These are phyloP conservation scores for Mycena chlorophos DNA, from an alignment of 768 basidiomycete species.

Conservation along the genomic window DNA sequence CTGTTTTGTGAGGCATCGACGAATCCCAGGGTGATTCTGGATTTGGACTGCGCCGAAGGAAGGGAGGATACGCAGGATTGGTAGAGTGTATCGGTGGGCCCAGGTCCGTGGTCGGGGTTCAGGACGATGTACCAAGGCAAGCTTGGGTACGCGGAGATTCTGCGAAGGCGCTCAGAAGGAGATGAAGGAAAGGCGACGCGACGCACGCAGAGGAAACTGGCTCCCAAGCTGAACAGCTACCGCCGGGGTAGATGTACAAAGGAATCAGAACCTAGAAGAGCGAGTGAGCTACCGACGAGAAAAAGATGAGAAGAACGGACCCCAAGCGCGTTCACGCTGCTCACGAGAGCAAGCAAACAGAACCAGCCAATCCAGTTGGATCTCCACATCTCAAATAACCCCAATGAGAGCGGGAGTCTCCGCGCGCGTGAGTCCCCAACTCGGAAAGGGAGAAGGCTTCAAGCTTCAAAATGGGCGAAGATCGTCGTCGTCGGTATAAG, in stretches of 20 bases:
- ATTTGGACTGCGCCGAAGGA: neutral
- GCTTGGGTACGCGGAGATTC: constrained; percentile 9
- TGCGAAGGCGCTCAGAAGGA: neutral
- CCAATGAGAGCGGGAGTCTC: no score
- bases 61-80: neutral
- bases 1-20: neutral
- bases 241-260: constrained; percentile 7
- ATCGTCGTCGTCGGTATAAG: no score
- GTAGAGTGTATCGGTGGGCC: neutral
- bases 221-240: constrained; percentile 13
- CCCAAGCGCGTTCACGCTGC: no score
- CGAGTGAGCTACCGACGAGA: no score
- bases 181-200: neutral
- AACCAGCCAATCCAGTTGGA: no score
- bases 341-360: no score
- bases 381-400: no score
- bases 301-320: no score
- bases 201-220: constrained; percentile 5
- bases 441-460: no score
- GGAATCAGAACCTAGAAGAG: constrained; percentile 13
- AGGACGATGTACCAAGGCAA: constrained; percentile 13
- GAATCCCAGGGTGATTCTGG: constrained; percentile 7
- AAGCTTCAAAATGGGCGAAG: no score
- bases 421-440: no score
- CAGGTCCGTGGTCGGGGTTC: constrained; percentile 12